Conservation (phyloP, 2,329 filamentous ascomycete genomes). For the Monosporascus sp. region DNA sequence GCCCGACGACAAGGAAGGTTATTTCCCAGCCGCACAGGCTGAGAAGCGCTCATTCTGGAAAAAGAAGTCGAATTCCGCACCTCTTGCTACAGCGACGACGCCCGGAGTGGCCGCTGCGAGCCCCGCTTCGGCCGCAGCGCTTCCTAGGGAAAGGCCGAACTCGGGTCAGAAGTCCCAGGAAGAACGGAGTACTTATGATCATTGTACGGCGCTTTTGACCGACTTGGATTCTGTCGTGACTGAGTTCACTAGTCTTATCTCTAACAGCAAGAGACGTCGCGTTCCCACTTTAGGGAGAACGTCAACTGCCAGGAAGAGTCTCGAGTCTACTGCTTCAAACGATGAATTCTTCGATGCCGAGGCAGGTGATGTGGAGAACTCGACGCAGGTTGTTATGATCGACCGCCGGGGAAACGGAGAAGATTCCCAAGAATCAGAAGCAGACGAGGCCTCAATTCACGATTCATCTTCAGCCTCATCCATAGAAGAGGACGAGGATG, state of each 20-base stretch:
- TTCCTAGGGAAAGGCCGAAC: constrained; percentile 19
- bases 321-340: constrained; percentile 70
- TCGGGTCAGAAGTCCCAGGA: constrained; percentile 36
- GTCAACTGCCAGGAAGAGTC: constrained; percentile 53
- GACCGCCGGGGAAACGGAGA: constrained; percentile 63
- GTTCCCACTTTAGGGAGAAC: constrained; percentile 45
- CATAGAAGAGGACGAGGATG: constrained; percentile 52
- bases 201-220: constrained; percentile 75
- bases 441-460: constrained; percentile 45
- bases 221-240: constrained; percentile 79
- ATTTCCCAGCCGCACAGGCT: constrained; percentile 38
- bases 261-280: constrained; percentile 73
- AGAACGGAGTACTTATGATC: constrained; percentile 68
- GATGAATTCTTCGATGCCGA: constrained; percentile 96
- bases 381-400: constrained; percentile 69
- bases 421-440: constrained; percentile 52
- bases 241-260: constrained; percentile 74
- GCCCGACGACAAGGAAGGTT: constrained; percentile 49
- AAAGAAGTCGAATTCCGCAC: constrained; percentile 64
- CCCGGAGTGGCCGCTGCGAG: constrained; percentile 38
- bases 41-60: constrained; percentile 86
- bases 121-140: constrained; percentile 28
- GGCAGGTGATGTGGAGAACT: constrained; percentile 50
- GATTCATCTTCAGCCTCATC: constrained; percentile 57
- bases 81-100: constrained; percentile 32